Evolutionary conservation across 75 land plant species (phyloP).

Genomic region (Selaginella moellendorffii): DNA sequence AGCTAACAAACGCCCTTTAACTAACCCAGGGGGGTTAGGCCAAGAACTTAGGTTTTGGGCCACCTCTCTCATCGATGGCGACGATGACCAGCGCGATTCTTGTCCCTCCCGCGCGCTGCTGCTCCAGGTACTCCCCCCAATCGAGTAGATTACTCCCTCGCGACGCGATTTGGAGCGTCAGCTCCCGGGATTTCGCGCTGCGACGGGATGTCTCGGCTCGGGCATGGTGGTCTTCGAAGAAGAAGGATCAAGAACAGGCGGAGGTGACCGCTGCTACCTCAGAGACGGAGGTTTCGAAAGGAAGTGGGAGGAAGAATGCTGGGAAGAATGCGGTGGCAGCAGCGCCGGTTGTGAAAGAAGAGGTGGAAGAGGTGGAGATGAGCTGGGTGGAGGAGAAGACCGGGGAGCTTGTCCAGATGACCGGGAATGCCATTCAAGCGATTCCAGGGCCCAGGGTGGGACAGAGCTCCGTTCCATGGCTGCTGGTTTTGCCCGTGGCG

Average conservation of each 20-base stretch:
- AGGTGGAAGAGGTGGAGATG: constrained; percentile 72
- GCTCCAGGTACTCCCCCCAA: too few species aligned
- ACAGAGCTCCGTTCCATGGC: constrained; percentile 59
- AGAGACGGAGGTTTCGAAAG: not conserved
- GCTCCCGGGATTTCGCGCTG: too few species aligned
- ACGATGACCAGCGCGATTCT: too few species aligned
- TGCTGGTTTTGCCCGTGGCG: constrained; percentile 70
- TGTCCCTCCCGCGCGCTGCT: too few species aligned
- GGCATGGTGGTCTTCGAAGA: not conserved
- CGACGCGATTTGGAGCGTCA: too few species aligned
- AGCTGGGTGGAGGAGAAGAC: constrained; percentile 94
- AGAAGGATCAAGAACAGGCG: not conserved
- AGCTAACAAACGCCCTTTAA: too few species aligned
- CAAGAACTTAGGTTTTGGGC: too few species aligned
- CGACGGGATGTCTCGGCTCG: not conserved
- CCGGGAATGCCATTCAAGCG: constrained; percentile 59
- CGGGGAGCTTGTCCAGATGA: constrained; percentile 52
- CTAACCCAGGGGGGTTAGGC: too few species aligned
- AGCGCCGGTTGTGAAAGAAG: constrained; percentile 24
- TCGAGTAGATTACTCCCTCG: too few species aligned
- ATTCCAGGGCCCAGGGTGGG: constrained; percentile 93
- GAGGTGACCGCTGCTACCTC: too few species aligned
- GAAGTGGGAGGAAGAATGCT: not conserved
- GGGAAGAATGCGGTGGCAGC: constrained; percentile 12
- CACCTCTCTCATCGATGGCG: too few species aligned